Conservation (phyloP, 1,284 basidiomycete genomes). For the Phellopilus nigrolimitatus region DNA sequence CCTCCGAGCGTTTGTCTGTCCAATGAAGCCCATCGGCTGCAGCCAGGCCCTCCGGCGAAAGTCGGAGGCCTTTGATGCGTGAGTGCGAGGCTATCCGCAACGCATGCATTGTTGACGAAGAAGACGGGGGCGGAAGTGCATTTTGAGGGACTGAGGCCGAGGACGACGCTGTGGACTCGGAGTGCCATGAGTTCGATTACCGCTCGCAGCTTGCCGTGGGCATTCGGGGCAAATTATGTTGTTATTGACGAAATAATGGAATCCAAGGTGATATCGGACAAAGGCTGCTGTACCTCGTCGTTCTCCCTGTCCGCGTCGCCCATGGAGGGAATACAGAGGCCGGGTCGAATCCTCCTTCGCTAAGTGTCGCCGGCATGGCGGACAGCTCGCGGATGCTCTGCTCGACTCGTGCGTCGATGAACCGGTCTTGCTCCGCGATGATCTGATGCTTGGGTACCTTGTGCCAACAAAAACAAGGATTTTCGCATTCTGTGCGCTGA, state of each 20-base stretch:
- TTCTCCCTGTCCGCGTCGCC: conserved; percentile 44
- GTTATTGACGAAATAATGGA: conserved; percentile 22
- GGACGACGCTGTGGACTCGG: no score
- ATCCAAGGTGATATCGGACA: conserved; percentile 18
- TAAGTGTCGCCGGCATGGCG: conserved; percentile 75
- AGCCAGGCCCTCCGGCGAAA: no score
- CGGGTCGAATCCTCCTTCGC: conserved; percentile 66
- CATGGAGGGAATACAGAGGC: conserved; percentile 39
- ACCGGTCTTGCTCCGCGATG: conserved; percentile 87
- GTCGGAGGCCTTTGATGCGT: no score
- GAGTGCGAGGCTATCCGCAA: no score
- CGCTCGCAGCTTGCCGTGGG: conserved; percentile 81
- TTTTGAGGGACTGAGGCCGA: no score
- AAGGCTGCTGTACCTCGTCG: conserved; percentile 27
- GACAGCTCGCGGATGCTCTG: conserved; percentile 92
- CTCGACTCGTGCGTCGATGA: conserved; percentile 84
- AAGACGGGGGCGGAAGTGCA: no score
- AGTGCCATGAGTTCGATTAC: conserved; percentile 94
- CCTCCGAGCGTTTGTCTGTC: no score
- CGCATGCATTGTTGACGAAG: no score
- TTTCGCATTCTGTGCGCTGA: no score
- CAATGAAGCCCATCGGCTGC: no score
- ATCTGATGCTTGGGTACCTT: no score
- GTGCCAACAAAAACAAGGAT: conserved; percentile 46
- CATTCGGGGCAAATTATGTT: conserved; percentile 48